These are phyloP conservation scores for Incumbomyces delicatus DNA, from an alignment of 2,329 filamentous ascomycete species.

Conservation along the genomic window DNA sequence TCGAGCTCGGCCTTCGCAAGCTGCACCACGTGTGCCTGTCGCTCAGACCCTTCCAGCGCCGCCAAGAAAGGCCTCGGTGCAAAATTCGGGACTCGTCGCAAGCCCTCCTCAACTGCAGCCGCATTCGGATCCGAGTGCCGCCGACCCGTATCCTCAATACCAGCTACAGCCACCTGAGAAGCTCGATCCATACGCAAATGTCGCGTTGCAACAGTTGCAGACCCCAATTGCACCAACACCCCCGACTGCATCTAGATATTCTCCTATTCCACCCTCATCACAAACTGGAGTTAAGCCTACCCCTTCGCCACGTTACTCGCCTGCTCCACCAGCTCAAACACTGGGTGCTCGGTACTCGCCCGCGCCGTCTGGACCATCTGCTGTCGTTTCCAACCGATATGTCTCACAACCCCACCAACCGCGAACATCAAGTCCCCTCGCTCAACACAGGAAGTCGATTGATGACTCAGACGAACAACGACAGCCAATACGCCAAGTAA, in stretches of 20 bases:
- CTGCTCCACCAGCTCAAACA: slow-evolving; percentile 31
- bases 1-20: slow-evolving; percentile 48
- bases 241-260: slow-evolving; percentile 32
- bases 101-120: slow-evolving; percentile 10
- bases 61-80: slow-evolving; percentile 8
- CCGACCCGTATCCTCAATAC: slow-evolving; percentile 22
- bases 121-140: slow-evolving; percentile 19
- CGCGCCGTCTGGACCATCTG: slow-evolving; percentile 27
- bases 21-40: slow-evolving; percentile 28
- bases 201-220: slow-evolving; percentile 19
- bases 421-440: slow-evolving; percentile 55
- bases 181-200: slow-evolving; percentile 25
- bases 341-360: slow-evolving; percentile 33
- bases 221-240: slow-evolving; percentile 27
- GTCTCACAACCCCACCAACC: slow-evolving; percentile 44
- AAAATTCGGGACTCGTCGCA: background rate
- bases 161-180: slow-evolving; percentile 25
- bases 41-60: slow-evolving; percentile 19
- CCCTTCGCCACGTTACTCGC: slow-evolving; percentile 34
- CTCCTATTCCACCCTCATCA: slow-evolving; percentile 33
- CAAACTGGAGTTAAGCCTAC: slow-evolving; percentile 27
- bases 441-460: slow-evolving; percentile 32
- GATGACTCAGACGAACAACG: slow-evolving; percentile 10
- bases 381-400: slow-evolving; percentile 21
- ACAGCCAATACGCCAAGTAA: background rate